Conservation (phyloP, 306 rosid species). For the Herpetospermum pedunculosum region DNA sequence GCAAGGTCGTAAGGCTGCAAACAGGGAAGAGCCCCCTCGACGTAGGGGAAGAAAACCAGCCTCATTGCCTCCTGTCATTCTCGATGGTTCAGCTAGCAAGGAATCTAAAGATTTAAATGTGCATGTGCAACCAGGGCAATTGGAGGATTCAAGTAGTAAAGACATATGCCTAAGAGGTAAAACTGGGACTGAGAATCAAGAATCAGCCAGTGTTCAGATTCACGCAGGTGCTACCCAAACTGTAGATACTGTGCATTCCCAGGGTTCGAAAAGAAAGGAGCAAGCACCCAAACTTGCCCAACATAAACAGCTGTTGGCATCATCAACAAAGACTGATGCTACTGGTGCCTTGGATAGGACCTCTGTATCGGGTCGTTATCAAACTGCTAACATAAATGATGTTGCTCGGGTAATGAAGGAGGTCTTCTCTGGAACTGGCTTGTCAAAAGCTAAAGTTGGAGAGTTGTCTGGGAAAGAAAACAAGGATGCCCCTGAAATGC, state of each 20-base stretch:
- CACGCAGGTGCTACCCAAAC: conserved; percentile 31
- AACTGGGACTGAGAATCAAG: conserved; percentile 36
- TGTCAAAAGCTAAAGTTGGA: conserved; percentile 41
- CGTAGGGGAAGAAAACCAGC: conserved; percentile 71
- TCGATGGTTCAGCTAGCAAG: conserved; percentile 24
- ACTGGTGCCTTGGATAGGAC: conserved; percentile 52
- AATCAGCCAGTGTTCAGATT: conserved; percentile 28
- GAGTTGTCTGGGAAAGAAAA: conserved; percentile 48
- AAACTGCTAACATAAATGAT: conserved; percentile 64
- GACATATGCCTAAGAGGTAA: conserved; percentile 23
- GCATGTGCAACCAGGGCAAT: conserved; percentile 26
- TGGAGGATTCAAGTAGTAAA: conserved; percentile 37
- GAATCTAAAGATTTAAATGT: conserved; percentile 38
- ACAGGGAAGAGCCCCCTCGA: conserved; percentile 58
- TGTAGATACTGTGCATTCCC: conserved; percentile 34
- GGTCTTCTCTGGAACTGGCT: conserved; percentile 81
- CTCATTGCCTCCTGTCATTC: conserved; percentile 20
- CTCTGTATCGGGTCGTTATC: conserved; percentile 53
- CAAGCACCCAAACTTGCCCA: conserved; percentile 34
- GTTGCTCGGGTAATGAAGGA: conserved; percentile 99
- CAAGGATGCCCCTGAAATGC: conserved; percentile 22
- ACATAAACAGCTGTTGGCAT: conserved; percentile 44
- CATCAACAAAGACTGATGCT: conserved; percentile 35
- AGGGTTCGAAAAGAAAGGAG: conserved; percentile 62
- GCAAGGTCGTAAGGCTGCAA: conserved; percentile 69